Evolutionary conservation across 108 stramenopile species (phyloP).

Genomic region (Epithemia pelagica): DNA sequence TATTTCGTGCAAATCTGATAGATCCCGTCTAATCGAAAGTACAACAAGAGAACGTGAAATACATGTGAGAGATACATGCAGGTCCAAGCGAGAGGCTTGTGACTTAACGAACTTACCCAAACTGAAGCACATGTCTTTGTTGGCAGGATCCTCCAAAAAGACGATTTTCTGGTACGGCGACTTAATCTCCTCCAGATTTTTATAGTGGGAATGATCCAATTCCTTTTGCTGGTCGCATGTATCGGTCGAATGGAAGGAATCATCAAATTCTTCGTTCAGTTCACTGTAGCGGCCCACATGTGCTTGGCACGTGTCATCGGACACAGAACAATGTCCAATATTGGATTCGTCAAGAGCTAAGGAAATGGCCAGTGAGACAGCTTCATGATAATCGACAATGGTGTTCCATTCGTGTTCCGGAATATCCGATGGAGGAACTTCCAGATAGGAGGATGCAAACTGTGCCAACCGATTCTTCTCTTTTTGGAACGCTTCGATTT

Average conservation of each 20-base stretch:
- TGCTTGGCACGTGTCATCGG: neutral
- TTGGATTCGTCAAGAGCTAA: conserved; percentile 7
- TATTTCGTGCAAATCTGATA: conserved; percentile 70
- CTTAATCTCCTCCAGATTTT: neutral
- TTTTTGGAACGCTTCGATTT: neutral
- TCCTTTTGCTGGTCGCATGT: neutral
- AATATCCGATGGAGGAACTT: neutral
- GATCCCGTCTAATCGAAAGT: conserved; percentile 51
- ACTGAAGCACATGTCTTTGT: conserved; percentile 48
- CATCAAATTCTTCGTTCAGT: conserved; percentile 8
- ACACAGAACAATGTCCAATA: neutral
- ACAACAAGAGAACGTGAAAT: too few relatives aligned
- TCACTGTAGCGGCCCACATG: conserved; percentile 1
- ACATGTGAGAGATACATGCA: too few relatives aligned
- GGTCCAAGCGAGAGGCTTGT: too few relatives aligned
- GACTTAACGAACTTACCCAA: conserved; percentile 15
- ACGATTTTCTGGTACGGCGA: conserved; percentile 33
- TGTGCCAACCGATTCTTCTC: neutral
- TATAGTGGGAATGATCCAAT: conserved; percentile 4
- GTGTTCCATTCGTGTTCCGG: conserved; percentile 24
- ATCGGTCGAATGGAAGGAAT: neutral
- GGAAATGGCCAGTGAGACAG: conserved; percentile 24
- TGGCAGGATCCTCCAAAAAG: conserved; percentile 22
- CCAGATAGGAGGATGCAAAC: neutral
- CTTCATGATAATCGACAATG: conserved; percentile 16